Percentiles rank a stretch among this genome's conserved stretches.
These are phyloP conservation scores for Ambrosiella cleistominuta DNA, from an alignment of 2,329 filamentous ascomycete species.

Conservation along the genomic window DNA sequence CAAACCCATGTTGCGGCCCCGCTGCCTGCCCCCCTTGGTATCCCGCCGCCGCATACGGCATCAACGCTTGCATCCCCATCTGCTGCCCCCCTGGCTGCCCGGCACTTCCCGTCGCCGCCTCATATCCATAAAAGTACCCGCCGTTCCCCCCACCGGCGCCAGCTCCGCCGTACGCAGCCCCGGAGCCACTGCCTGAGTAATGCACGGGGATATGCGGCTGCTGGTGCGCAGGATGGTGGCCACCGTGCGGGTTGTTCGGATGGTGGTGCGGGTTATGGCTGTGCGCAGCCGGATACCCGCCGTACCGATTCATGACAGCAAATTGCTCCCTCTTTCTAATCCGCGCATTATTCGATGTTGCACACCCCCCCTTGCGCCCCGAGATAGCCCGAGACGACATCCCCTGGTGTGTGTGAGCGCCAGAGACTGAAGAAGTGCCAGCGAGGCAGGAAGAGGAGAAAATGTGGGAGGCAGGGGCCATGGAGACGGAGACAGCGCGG, in stretches of 20 bases:
- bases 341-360: constrained; percentile 17
- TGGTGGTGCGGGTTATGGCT: background rate
- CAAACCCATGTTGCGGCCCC: constrained; percentile 1
- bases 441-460: background rate
- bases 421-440: background rate
- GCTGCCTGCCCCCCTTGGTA: background rate
- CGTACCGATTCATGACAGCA: background rate
- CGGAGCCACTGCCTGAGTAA: constrained; percentile 6
- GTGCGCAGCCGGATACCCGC: constrained; percentile 4
- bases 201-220: background rate
- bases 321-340: constrained; percentile 9
- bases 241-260: background rate
- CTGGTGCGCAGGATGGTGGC: background rate
- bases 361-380: constrained; percentile 21
- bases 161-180: constrained; percentile 5
- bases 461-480: background rate
- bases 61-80: background rate
- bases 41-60: constrained; percentile 1
- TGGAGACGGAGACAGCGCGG: constrained; percentile 7
- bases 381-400: constrained; percentile 19
- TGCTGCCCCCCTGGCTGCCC: background rate
- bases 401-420: background rate
- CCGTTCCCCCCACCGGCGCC: background rate
- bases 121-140: constrained; percentile 2
- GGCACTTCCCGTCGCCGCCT: background rate